Conservation (phyloP, 169 alveolate species). For the Plasmodium relictum region DNA sequence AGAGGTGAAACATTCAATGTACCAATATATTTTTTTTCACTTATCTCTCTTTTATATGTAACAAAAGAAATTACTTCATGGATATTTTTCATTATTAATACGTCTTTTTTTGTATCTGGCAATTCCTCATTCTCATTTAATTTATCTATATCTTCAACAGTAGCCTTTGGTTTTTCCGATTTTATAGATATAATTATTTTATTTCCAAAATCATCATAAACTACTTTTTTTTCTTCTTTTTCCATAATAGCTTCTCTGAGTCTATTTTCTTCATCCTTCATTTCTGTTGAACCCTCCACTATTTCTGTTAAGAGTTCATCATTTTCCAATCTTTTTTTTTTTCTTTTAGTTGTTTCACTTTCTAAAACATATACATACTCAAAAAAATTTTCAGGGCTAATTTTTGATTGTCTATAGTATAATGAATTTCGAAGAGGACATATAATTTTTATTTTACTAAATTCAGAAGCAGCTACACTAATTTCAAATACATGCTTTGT, state of each 20-base stretch:
- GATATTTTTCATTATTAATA: slow-evolving; percentile 38
- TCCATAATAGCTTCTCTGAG: background rate
- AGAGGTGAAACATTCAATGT: slow-evolving; percentile 49
- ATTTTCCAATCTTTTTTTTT: background rate
- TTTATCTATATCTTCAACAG: slow-evolving; percentile 20
- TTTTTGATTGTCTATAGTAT: slow-evolving; percentile 52
- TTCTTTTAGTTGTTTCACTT: background rate
- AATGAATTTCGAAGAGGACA: slow-evolving; percentile 53
- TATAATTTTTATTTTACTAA: slow-evolving; percentile 26
- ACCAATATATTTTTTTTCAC: slow-evolving; percentile 24
- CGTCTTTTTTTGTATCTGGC: background rate
- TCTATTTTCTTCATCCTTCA: background rate
- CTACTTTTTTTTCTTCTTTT: slow-evolving; percentile 3
- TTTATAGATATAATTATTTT: slow-evolving; percentile 37
- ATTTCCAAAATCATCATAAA: slow-evolving; percentile 46
- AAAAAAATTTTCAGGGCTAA: slow-evolving; percentile 68
- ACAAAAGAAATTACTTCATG: slow-evolving; percentile 52
- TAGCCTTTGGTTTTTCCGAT: slow-evolving; percentile 62
- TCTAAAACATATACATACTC: slow-evolving; percentile 52
- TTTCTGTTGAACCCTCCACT: background rate
- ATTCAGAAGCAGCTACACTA: slow-evolving; percentile 46
- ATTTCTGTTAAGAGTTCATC: slow-evolving; percentile 5
- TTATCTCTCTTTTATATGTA: slow-evolving; percentile 27
- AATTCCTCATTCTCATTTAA: background rate
- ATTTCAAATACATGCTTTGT: slow-evolving; percentile 57